Conservation (phyloP, 768 basidiomycete species). For the Strobilomyces echinocephalus region DNA sequence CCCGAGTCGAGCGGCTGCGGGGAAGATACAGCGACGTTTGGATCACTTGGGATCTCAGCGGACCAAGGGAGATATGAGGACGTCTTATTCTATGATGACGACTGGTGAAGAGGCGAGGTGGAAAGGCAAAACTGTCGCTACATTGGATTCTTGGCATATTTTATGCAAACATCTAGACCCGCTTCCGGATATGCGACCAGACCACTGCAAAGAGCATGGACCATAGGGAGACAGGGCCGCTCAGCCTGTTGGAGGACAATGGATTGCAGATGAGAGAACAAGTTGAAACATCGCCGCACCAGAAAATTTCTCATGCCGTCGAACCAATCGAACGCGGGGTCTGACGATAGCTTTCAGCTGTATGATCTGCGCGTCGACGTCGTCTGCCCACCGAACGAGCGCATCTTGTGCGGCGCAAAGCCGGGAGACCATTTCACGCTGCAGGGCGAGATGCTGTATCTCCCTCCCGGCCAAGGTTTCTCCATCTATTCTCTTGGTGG, state of each 20-base stretch:
- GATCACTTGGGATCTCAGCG: not conserved
- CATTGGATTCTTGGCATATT: not conserved
- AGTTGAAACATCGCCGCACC: too few relatives aligned
- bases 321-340: not conserved
- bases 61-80: not conserved
- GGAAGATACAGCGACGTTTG: not conserved
- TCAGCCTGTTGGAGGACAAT: too few relatives aligned
- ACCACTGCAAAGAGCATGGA: too few relatives aligned
- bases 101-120: not conserved
- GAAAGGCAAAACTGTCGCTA: not conserved
- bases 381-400: conserved; percentile 51
- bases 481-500: conserved; percentile 64
- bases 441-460: conserved; percentile 57
- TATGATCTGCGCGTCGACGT: conserved; percentile 65
- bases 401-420: conserved; percentile 61
- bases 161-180: too few relatives aligned
- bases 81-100: not conserved
- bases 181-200: too few relatives aligned
- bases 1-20: not conserved
- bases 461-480: conserved; percentile 60
- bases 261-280: too few relatives aligned
- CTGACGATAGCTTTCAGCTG: conserved; percentile 48
- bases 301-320: not conserved
- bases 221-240: too few relatives aligned
- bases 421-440: conserved; percentile 58